These are phyloP conservation scores for Escallonia herrerae DNA, from an alignment of 129 eudicot species.

Conservation along the genomic window DNA sequence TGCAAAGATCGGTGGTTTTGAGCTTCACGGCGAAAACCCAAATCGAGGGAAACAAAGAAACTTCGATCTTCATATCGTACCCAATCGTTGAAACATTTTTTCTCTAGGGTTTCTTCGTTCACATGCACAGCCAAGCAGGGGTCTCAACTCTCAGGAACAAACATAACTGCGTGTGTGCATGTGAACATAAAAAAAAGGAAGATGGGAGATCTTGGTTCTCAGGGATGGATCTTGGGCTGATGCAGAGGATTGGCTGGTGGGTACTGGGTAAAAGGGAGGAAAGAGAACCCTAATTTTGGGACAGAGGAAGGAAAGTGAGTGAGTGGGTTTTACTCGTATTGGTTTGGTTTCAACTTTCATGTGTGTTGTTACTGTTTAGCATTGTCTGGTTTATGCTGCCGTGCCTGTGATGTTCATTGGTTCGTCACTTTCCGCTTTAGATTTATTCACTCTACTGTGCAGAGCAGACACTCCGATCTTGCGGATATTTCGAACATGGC, in stretches of 20 bases:
- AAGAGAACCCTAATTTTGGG: slow-evolving; percentile 6
- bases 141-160: neutral
- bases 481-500: neutral
- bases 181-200: neutral
- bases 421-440: slow-evolving; percentile 7
- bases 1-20: neutral
- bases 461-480: neutral
- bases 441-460: slow-evolving; percentile 1
- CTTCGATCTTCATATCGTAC: slow-evolving; percentile 39
- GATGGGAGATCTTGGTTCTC: neutral
- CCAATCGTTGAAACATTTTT: slow-evolving; percentile 28
- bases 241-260: neutral
- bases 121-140: neutral
- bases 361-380: neutral
- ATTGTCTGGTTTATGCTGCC: neutral
- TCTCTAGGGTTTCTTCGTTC: no score
- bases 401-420: slow-evolving; percentile 2
- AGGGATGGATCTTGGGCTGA: neutral
- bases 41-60: slow-evolving; percentile 6
- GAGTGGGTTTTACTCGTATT: neutral
- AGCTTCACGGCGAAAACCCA: neutral
- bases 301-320: neutral
- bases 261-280: neutral
- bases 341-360: neutral
- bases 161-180: neutral